Conservation (phyloP, 768 basidiomycete genomes). For the Trametes maxima region DNA sequence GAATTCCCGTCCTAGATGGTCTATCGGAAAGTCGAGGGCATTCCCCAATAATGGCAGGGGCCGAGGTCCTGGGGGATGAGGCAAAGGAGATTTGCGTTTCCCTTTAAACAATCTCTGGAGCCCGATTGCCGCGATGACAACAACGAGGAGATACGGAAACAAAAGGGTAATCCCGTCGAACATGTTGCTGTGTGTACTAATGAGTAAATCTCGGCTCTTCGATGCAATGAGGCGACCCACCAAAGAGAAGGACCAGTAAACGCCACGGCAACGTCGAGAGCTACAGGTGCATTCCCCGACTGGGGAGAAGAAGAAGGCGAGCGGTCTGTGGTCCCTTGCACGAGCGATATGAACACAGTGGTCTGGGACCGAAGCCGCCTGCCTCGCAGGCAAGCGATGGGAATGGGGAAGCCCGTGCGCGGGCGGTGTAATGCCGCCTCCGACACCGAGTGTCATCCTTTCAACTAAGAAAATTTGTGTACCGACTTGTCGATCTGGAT, state of each 20-base stretch:
- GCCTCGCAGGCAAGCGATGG: not conserved
- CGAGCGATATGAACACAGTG: not conserved
- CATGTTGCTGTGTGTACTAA: not conserved
- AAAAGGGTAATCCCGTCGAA: not conserved
- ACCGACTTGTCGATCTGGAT: not conserved
- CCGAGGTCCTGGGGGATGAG: constrained; percentile 29
- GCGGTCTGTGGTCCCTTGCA: too few species aligned
- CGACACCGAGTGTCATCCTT: not conserved
- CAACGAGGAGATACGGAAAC: not conserved
- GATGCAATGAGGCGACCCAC: too few species aligned
- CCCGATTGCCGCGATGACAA: not conserved
- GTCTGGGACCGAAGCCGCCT: constrained; percentile 9
- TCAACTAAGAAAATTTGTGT: not conserved
- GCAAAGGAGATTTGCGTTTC: not conserved
- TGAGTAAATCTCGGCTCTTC: not conserved
- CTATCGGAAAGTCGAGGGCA: constrained; percentile 22
- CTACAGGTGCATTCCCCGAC: too few species aligned
- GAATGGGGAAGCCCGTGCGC: not conserved
- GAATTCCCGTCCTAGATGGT: constrained; percentile 18
- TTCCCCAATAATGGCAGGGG: constrained; percentile 30
- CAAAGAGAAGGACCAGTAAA: too few species aligned
- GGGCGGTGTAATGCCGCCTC: not conserved
- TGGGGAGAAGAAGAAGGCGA: too few species aligned
- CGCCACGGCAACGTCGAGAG: too few species aligned
- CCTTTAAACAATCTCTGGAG: not conserved